These are phyloP conservation scores for Penicillium sp. DNA, from an alignment of 2,329 filamentous ascomycete genomes.

Conservation along the genomic window DNA sequence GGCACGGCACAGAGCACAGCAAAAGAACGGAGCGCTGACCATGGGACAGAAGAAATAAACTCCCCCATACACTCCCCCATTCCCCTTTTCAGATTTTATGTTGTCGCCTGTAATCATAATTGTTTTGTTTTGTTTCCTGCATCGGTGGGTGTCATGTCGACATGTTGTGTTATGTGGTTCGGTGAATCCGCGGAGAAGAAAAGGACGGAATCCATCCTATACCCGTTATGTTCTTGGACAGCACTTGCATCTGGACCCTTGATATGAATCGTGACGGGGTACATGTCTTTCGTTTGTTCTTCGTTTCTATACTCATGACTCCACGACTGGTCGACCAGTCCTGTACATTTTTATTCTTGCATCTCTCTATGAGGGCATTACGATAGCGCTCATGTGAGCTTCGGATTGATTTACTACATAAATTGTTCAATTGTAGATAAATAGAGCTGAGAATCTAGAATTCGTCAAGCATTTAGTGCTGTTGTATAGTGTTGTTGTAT, in stretches of 20 bases:
- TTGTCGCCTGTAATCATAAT: conserved; percentile 27
- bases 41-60: conserved; percentile 25
- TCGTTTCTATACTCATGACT: conserved; percentile 28
- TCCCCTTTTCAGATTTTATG: neutral
- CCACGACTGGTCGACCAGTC: conserved; percentile 9
- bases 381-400: conserved; percentile 23
- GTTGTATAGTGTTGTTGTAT: neutral
- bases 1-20: conserved; percentile 4
- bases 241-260: conserved; percentile 30
- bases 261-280: conserved; percentile 24
- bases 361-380: conserved; percentile 24
- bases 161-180: conserved; percentile 20
- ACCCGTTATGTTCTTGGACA: conserved; percentile 29
- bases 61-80: conserved; percentile 12
- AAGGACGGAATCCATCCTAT: conserved; percentile 29
- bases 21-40: conserved; percentile 12
- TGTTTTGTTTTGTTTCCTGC: conserved; percentile 24
- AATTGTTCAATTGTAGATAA: too few species aligned
- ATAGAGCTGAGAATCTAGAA: too few species aligned
- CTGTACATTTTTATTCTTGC: conserved; percentile 32
- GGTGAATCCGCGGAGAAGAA: conserved; percentile 20
- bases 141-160: conserved; percentile 33
- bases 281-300: conserved; percentile 26
- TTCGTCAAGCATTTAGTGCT: neutral
- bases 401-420: conserved; percentile 11